These are phyloP conservation scores for Leucosporidium scottii DNA, from an alignment of 768 basidiomycete species.

Conservation along the genomic window DNA sequence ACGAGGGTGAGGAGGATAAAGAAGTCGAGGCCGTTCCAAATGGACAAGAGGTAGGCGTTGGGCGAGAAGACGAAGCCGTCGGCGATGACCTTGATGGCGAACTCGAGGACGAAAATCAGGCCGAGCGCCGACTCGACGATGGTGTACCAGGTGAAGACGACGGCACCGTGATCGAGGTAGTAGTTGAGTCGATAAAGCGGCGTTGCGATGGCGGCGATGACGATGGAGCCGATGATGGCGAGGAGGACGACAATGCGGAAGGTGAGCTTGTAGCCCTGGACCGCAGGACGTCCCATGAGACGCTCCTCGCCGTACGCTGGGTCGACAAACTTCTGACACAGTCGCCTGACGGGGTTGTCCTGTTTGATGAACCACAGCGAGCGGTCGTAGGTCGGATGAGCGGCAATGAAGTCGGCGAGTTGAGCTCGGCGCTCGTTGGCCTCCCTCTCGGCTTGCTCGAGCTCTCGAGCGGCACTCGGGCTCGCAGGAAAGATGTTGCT, in stretches of 20 bases:
- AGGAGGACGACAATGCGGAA: slow-evolving; percentile 69
- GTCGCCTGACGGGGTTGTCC: slow-evolving; percentile 59
- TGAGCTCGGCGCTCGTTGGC: slow-evolving; percentile 61
- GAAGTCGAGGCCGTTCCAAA: slow-evolving; percentile 89
- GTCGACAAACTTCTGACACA: slow-evolving; percentile 75
- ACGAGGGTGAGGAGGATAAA: slow-evolving; percentile 60
- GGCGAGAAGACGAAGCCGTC: slow-evolving; percentile 88
- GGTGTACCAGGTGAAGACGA: slow-evolving; percentile 77
- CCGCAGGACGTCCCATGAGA: slow-evolving; percentile 69
- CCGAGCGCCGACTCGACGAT: slow-evolving; percentile 68
- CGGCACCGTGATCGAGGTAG: slow-evolving; percentile 53
- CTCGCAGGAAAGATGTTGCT: not conserved
- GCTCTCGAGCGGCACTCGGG: not conserved
- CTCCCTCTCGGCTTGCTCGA: not conserved
- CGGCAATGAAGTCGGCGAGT: slow-evolving; percentile 77
- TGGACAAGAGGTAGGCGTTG: slow-evolving; percentile 80
- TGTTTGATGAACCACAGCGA: slow-evolving; percentile 85
- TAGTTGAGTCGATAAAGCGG: slow-evolving; percentile 73
- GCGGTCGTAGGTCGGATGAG: slow-evolving; percentile 82
- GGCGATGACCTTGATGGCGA: slow-evolving; percentile 80
- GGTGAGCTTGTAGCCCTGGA: slow-evolving; percentile 57
- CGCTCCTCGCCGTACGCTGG: slow-evolving; percentile 72
- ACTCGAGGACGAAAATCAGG: slow-evolving; percentile 56
- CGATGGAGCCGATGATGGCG: slow-evolving; percentile 71
- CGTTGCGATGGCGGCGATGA: slow-evolving; percentile 74